A percentile compares a stretch with the other conserved stretches of the same genome.
These are phyloP conservation scores for Lavandula angustifolia DNA, from an alignment of 257 asterid genomes.

Conservation along the genomic window DNA sequence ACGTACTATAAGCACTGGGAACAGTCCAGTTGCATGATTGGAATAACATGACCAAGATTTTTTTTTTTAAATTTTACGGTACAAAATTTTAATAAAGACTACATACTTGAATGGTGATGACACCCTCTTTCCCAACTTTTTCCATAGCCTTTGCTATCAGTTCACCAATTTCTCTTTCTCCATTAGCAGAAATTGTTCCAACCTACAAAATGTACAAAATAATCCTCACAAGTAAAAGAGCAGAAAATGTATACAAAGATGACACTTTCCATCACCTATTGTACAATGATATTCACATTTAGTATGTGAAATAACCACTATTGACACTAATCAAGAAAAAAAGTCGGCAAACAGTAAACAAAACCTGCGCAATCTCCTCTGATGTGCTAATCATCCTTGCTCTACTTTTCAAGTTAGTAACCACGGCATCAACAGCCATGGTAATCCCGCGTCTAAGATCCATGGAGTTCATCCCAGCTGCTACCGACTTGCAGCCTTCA, in stretches of 20 bases:
- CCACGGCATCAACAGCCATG: constrained; percentile 79
- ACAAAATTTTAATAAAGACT: no score
- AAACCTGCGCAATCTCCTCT: constrained; percentile 96
- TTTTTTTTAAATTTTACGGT: no score
- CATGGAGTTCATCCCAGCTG: constrained; percentile 75
- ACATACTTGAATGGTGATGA: constrained; percentile 68
- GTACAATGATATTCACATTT: no score
- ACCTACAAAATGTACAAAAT: constrained; percentile 37
- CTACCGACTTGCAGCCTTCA: constrained; percentile 70
- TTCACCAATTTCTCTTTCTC: constrained; percentile 64
- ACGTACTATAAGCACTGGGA: no score
- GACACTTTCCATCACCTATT: no score
- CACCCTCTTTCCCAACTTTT: constrained; percentile 71
- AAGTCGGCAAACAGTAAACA: background rate
- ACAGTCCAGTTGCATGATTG: no score
- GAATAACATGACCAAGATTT: no score
- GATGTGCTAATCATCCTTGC: constrained; percentile 98
- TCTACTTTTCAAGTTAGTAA: constrained; percentile 85
- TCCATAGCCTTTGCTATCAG: constrained; percentile 72
- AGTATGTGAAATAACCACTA: no score
- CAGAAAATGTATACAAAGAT: no score
- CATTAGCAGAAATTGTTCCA: constrained; percentile 64
- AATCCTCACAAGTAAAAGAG: no score
- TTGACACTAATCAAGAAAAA: background rate
- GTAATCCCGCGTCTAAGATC: constrained; percentile 64